Evolutionary conservation across 2,329 filamentous ascomycete genomes (phyloP).

Genomic region (Fusarium bulbicola): DNA sequence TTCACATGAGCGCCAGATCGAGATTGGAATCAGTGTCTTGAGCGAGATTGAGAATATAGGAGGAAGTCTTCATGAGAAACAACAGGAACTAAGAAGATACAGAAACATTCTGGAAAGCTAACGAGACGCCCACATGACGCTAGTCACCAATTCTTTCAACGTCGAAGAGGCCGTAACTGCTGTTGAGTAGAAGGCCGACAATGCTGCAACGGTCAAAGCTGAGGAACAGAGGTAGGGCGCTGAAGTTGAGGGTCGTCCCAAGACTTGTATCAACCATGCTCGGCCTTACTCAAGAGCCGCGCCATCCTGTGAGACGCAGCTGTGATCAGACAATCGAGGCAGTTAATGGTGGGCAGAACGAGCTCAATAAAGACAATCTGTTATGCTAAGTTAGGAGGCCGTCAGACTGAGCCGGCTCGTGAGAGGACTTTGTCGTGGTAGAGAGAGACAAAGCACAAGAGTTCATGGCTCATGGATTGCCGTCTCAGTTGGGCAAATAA

Average conservation of each 20-base stretch:
- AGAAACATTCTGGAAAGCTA: too few relatives aligned
- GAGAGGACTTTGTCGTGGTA: neutral
- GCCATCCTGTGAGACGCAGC: rapidly evolving
- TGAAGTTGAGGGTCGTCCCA: neutral
- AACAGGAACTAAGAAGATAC: too few relatives aligned
- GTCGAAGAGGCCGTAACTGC: rapidly evolving
- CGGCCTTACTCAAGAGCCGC: neutral
- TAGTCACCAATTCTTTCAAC: too few relatives aligned
- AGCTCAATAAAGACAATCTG: neutral
- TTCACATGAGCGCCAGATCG: too few relatives aligned
- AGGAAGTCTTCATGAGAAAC: too few relatives aligned
- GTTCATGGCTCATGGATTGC: neutral
- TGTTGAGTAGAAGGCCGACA: rapidly evolving
- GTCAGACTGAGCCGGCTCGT: rapidly evolving
- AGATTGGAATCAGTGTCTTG: too few relatives aligned
- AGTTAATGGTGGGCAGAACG: rapidly evolving
- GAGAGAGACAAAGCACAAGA: neutral
- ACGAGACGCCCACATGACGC: too few relatives aligned
- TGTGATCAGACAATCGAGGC: neutral
- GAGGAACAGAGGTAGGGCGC: neutral
- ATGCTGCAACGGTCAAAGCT: neutral
- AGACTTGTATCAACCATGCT: rapidly evolving
- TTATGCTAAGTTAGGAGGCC: rapidly evolving
- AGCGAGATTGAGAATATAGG: too few relatives aligned
- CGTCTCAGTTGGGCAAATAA: rapidly evolving